phyloP scores from a whole-genome alignment of 1,139 yeast species.

The Ogataea hybrid region DNA sequence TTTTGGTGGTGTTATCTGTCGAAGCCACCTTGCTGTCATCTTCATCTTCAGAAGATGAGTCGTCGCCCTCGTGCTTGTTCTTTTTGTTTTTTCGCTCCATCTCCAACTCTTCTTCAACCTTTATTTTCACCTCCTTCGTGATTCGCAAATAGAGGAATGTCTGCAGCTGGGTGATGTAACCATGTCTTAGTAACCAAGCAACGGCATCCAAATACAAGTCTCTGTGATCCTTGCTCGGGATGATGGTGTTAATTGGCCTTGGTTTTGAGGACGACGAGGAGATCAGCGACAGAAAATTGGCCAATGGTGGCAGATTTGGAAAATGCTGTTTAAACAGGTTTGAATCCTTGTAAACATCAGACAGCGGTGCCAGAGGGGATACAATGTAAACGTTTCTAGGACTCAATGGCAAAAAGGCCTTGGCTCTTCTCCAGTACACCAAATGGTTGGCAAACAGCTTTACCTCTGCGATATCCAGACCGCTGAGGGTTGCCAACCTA shows the following conservation, averaged over 20 bases:
- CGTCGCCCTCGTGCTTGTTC: not conserved
- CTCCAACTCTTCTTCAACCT: conserved; percentile 81
- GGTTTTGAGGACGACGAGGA: conserved; percentile 67
- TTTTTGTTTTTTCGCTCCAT: conserved; percentile 43
- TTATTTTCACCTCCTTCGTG: conserved; percentile 68
- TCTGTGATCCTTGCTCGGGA: conserved; percentile 83
- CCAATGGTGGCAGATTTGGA: conserved; percentile 77
- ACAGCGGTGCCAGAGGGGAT: conserved; percentile 84
- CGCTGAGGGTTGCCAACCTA: conserved; percentile 45
- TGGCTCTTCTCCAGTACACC: conserved; percentile 89
- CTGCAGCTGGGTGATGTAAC: conserved; percentile 78
- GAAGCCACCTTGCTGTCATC: conserved; percentile 15
- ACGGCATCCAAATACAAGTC: conserved; percentile 74
- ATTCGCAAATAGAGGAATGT: conserved; percentile 82
- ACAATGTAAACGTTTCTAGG: conserved; percentile 75
- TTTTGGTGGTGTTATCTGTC: conserved; percentile 20
- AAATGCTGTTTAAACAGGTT: conserved; percentile 55
- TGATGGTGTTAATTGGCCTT: conserved; percentile 63
- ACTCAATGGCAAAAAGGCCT: conserved; percentile 75
- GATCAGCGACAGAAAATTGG: conserved; percentile 65
- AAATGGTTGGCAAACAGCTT: conserved; percentile 78
- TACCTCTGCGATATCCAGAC: conserved; percentile 49
- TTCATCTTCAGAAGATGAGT: conserved; percentile 4
- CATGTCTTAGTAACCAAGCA: conserved; percentile 78
- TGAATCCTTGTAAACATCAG: conserved; percentile 48